Conservation (phyloP, 768 basidiomycete species). For the Collybia mongolica region DNA sequence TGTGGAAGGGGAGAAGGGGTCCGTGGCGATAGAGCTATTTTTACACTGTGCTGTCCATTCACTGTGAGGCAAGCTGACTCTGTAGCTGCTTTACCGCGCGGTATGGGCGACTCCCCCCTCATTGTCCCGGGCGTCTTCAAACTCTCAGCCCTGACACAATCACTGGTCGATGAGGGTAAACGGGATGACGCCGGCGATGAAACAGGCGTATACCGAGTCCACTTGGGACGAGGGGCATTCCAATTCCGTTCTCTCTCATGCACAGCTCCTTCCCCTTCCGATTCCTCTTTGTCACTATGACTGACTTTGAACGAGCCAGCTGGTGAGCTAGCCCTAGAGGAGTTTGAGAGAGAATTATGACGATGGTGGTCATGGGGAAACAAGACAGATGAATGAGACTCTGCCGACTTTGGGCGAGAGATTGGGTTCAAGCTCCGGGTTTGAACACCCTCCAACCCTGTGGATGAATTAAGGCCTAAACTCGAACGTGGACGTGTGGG, state of each 20-base stretch:
- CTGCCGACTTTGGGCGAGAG: constrained; percentile 37
- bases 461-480: constrained; percentile 37
- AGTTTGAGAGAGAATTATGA: constrained; percentile 26
- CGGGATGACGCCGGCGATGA: constrained; percentile 8
- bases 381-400: constrained; percentile 27
- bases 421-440: constrained; percentile 16
- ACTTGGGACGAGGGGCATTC: constrained; percentile 65
- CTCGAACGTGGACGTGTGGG: constrained; percentile 42
- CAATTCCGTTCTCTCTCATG: constrained; percentile 64
- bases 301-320: constrained; percentile 28
- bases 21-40: background rate
- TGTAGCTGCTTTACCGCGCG: background rate
- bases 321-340: constrained; percentile 44
- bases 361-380: constrained; percentile 23
- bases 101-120: constrained; percentile 18
- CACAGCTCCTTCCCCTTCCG: constrained; percentile 19
- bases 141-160: constrained; percentile 20
- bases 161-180: constrained; percentile 8
- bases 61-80: background rate
- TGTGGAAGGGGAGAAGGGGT: constrained; percentile 2
- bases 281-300: constrained; percentile 27
- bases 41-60: background rate
- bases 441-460: constrained; percentile 11
- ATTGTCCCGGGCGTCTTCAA: constrained; percentile 10
- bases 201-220: constrained; percentile 31